phyloP scores from a whole-genome alignment of 2,329 filamentous ascomycete genomes.

The Claviceps fusiformis region DNA sequence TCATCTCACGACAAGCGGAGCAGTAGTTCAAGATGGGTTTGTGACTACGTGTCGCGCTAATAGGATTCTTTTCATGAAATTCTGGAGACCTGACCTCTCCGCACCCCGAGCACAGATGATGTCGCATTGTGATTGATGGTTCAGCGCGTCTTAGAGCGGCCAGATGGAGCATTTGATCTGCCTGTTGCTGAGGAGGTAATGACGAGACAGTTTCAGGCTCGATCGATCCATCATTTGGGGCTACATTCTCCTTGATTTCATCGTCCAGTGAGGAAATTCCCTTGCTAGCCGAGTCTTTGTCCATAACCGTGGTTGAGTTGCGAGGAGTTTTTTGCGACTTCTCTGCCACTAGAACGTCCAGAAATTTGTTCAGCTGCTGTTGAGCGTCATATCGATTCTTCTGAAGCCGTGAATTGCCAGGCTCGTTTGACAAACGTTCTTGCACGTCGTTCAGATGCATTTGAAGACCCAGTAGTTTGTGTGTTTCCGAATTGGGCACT shows the following conservation, averaged over 20 bases:
- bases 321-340: neutral
- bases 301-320: neutral
- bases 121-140: slow-evolving; percentile 8
- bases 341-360: slow-evolving; percentile 10
- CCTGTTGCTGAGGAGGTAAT: neutral
- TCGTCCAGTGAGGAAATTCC: slow-evolving; percentile 5
- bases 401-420: slow-evolving; percentile 12
- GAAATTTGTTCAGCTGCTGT: slow-evolving; percentile 14
- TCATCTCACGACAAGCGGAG: slow-evolving; percentile 18
- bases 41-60: slow-evolving; percentile 7
- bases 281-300: neutral
- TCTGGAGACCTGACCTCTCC: slow-evolving; percentile 20
- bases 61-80: slow-evolving; percentile 23
- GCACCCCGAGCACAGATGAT: slow-evolving; percentile 24
- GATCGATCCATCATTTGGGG: neutral
- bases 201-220: neutral
- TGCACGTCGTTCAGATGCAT: slow-evolving; percentile 14
- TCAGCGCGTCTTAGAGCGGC: slow-evolving; percentile 9
- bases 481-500: neutral
- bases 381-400: slow-evolving; percentile 15
- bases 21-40: slow-evolving; percentile 22
- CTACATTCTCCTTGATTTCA: slow-evolving; percentile 1
- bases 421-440: slow-evolving; percentile 11
- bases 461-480: slow-evolving; percentile 15
- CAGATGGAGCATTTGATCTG: neutral